Evolutionary conservation across 192 early-diverging fungal genomes (phyloP), one percentile per base, ranked within the genome.

Genomic region (Umbelopsis vinacea): DNA sequence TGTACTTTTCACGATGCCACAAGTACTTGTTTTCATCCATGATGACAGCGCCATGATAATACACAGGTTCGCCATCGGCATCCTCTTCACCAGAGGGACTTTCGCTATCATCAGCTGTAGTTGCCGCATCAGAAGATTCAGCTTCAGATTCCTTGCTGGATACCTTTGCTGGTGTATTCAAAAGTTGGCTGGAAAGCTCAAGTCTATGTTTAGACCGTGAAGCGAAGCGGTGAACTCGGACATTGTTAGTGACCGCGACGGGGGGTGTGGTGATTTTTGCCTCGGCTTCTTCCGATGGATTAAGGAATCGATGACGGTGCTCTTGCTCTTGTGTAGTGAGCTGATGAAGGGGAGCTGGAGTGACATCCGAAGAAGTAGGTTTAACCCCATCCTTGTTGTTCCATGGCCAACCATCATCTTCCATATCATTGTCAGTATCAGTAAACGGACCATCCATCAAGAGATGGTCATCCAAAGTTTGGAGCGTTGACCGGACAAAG

Each of bases 1-100:
- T 72, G 38, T 72, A 60, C 9, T 72, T 53, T 45, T 72, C 71
- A 29, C 71, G 50, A 29, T 72, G 71, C 43, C 52, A 46, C 10
- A 60, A 45, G 17, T 72, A 72, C 37, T 53, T 72, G 52, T 72
- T 37, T 45, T 72, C 71, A 46, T 72, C 71, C 45, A 48, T 68
- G 21, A 68, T 47, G 10, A 48, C 67, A 22, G 46, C 45, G 21
- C 46, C 46, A 33, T 46, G 67, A 68, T 46, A 48, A 24, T 68
- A 48, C 40, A 68, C 46, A 15, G 46, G 67, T 2, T 8, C 3
- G 8, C 45, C 40, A 46, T 47, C 19, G 21, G 37, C 26, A 22
- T 68, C 67, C n/a, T 63, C 57, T 19, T 63, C 57, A 19, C 19
- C 14, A n/a, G 48, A 50, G 6, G 9, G 4, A 50, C 12, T 26